These are phyloP conservation scores for Sporothrix phasma DNA, from an alignment of 2,329 filamentous ascomycete genomes.

Conservation along the genomic window DNA sequence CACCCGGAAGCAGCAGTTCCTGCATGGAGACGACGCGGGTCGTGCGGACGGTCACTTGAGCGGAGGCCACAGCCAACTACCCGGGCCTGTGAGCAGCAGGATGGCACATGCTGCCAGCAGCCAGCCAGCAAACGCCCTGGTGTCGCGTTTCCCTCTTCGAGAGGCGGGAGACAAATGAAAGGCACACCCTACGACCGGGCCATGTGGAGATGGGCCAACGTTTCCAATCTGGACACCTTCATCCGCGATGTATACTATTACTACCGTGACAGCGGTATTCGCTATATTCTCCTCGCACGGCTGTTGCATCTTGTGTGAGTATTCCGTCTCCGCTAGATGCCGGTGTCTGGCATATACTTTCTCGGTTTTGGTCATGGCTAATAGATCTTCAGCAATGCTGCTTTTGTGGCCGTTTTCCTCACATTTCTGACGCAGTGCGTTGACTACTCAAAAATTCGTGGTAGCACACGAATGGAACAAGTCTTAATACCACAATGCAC, in stretches of 20 bases:
- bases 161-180: constrained; percentile 8
- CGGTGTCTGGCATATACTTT: not conserved
- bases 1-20: constrained; percentile 40
- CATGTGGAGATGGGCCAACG: constrained; percentile 88
- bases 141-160: constrained; percentile 17
- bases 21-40: constrained; percentile 33
- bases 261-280: constrained; percentile 71
- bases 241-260: constrained; percentile 79
- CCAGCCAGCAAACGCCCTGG: constrained; percentile 13
- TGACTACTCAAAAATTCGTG: constrained; percentile 65
- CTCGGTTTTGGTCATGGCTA: not conserved
- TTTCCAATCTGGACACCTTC: constrained; percentile 80
- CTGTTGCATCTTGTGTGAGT: constrained; percentile 62
- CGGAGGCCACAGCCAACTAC: constrained; percentile 23
- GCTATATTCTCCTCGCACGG: constrained; percentile 69
- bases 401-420: constrained; percentile 72
- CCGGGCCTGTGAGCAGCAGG: not conserved
- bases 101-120: not conserved
- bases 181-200: constrained; percentile 57
- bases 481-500: constrained; percentile 66
- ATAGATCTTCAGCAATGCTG: constrained; percentile 50
- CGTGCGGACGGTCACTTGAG: constrained; percentile 20
- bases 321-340: not conserved
- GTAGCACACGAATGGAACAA: constrained; percentile 46
- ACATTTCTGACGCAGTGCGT: constrained; percentile 81